Evolutionary conservation across 2,329 filamentous ascomycete species (phyloP), one percentile per base, ranked within the genome.

Genomic region (Beauveria varroae): DNA sequence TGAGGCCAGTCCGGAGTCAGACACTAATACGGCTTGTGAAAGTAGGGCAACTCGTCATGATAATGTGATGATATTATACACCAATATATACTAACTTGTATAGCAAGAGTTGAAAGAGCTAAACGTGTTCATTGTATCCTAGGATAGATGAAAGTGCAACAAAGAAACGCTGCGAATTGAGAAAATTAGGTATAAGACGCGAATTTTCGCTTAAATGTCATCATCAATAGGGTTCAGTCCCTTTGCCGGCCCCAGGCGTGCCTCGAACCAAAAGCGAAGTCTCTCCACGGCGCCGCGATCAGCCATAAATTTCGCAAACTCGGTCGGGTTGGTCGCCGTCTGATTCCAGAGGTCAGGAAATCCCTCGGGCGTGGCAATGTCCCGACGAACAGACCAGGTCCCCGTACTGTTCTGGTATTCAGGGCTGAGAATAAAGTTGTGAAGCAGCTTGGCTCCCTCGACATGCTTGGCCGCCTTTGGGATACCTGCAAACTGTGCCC

Each of bases 391-490:
- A 20, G 71, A 72, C 75, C 75, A 68, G 7, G 64, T 68, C 3
- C 69, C 70, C 3, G 57, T 62, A 0, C 61, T 52, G 8, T 66
- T 58, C 66, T 80, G 77, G 52, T 64, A 73, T 60, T 79, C 78
- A 1, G 69, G 61, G 60, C 72, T 78, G 12, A 82, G 67, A 6
- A 82, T 62, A 65, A 69, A 83, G 66, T 73, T 78, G 65, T 78
- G 74, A 9, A 83, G 73, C 28, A 83, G 69, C 70, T 81, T 83
- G 30, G 81, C 78, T 37, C 74, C 74, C 67, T 83, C 79, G 0
- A 78, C 78, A 55, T 79, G 78, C 0, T 78, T 77, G 0, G 81
- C 78, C 34, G 78, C 69, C 58, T 75, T 76, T 34, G 79, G 70
- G 61, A 84, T 83, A 1, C 73, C 81, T 1, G 69, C 78, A 0